Conservation (phyloP, 306 rosid species). For the Arachis stenosperma region DNA sequence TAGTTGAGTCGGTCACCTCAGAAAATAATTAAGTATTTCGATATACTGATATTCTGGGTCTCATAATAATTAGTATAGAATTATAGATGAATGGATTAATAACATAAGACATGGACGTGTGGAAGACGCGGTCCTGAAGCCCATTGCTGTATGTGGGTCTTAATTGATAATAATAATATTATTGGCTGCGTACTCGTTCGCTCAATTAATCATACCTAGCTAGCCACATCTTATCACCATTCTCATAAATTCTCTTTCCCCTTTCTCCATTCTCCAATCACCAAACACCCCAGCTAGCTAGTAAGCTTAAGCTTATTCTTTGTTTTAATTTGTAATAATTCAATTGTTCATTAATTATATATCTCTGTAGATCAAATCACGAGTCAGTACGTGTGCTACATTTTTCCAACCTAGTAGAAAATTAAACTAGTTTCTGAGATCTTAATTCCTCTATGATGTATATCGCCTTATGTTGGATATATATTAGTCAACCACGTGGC, state of each 20-base stretch:
- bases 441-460: not conserved
- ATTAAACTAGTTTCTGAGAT: not conserved
- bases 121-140: not conserved
- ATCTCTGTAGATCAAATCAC: not conserved
- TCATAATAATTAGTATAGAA: too few relatives aligned
- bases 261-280: not conserved
- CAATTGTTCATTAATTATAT: not conserved
- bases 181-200: not conserved
- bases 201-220: not conserved
- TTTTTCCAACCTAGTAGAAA: not conserved
- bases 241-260: not conserved
- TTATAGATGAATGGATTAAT: not conserved
- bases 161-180: not conserved
- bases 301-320: too few relatives aligned
- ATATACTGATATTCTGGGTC: too few relatives aligned
- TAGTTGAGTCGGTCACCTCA: not conserved
- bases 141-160: not conserved
- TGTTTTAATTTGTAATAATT: not conserved
- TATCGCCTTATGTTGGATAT: not conserved
- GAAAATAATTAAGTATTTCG: not conserved
- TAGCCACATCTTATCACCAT: not conserved
- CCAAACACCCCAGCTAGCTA: not conserved
- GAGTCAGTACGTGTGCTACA: not conserved
- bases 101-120: not conserved
- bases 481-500: too few relatives aligned